A percentile compares a stretch with the other conserved stretches of the same genome.
phyloP scores from a whole-genome alignment of 371 early-diverging fungal genomes.

The Dichotomocladium elegans region DNA sequence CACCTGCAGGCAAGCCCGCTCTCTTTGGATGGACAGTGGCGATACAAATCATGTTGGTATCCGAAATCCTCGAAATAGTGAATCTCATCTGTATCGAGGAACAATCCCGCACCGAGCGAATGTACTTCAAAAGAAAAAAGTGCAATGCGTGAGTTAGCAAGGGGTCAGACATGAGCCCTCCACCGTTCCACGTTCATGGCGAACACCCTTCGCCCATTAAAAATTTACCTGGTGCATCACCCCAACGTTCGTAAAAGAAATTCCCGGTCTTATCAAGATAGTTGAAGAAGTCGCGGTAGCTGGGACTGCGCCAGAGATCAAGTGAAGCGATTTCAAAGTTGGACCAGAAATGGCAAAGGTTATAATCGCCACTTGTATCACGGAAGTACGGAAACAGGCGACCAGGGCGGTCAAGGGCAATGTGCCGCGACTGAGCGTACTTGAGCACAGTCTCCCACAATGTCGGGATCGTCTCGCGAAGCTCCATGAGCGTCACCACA shows the following conservation, averaged over 20 bases:
- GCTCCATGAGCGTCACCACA: conserved; percentile 71
- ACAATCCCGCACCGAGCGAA: conserved; percentile 84
- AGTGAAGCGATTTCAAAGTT: conserved; percentile 92
- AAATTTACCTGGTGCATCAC: conserved; percentile 59
- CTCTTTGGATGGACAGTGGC: conserved; percentile 63
- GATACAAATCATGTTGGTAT: conserved; percentile 73
- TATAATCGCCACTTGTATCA: conserved; percentile 45
- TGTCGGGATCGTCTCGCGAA: conserved; percentile 69
- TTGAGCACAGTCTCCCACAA: conserved; percentile 63
- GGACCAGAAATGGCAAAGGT: conserved; percentile 87
- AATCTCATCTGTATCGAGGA: conserved; percentile 76
- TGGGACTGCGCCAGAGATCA: conserved; percentile 69
- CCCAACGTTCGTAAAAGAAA: conserved; percentile 71
- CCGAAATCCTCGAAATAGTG: conserved; percentile 94
- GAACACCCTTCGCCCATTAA: neutral
- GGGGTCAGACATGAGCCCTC: too few species aligned
- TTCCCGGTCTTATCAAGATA: conserved; percentile 62
- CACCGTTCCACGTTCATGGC: too few species aligned
- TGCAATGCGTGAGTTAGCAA: neutral
- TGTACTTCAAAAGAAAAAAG: conserved; percentile 56
- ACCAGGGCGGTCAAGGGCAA: conserved; percentile 32
- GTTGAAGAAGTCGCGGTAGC: conserved; percentile 58
- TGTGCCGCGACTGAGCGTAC: conserved; percentile 45
- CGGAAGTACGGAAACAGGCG: conserved; percentile 40
- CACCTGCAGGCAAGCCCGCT: conserved; percentile 37